A percentile compares a stretch with the other conserved stretches of the same genome.
phyloP scores from a whole-genome alignment of 768 basidiomycete genomes.

The Lentinula sp. region DNA sequence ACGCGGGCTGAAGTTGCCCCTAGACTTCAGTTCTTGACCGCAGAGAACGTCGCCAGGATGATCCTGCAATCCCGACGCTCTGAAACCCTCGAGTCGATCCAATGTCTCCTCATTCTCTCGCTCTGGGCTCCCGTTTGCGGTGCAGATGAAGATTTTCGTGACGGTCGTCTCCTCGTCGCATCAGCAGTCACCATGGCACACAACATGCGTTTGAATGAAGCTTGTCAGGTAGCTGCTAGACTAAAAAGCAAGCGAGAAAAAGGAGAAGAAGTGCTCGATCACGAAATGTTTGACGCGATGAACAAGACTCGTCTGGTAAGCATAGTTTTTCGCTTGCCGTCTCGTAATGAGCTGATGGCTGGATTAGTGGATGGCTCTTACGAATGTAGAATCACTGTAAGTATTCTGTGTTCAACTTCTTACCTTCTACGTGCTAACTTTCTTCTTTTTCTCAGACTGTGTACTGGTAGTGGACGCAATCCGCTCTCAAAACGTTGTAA shows the following conservation, averaged over 20 bases:
- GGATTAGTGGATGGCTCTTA: slow-evolving; percentile 28
- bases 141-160: neutral
- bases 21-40: slow-evolving; percentile 29
- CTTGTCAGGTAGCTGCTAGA: slow-evolving; percentile 22
- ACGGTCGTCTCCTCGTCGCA: neutral
- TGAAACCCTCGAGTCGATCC: slow-evolving; percentile 30
- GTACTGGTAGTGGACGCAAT: slow-evolving; percentile 28
- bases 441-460: slow-evolving; percentile 20
- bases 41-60: slow-evolving; percentile 31
- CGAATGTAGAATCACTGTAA: slow-evolving; percentile 27
- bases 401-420: neutral
- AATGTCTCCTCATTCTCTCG: slow-evolving; percentile 31
- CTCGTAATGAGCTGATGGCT: neutral
- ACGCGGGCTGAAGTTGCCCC: slow-evolving; percentile 25
- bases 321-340: neutral
- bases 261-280: slow-evolving; percentile 15
- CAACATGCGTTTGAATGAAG: slow-evolving; percentile 32
- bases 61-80: slow-evolving; percentile 29
- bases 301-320: slow-evolving; percentile 32
- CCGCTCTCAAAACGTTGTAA: slow-evolving; percentile 24
- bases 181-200: slow-evolving; percentile 36
- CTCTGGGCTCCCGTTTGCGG: slow-evolving; percentile 32
- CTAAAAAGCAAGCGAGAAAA: slow-evolving; percentile 18
- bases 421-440: neutral
- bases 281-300: slow-evolving; percentile 19